These are phyloP conservation scores for Cladophialophora immunda DNA, from an alignment of 2,329 filamentous ascomycete species.

Conservation along the genomic window DNA sequence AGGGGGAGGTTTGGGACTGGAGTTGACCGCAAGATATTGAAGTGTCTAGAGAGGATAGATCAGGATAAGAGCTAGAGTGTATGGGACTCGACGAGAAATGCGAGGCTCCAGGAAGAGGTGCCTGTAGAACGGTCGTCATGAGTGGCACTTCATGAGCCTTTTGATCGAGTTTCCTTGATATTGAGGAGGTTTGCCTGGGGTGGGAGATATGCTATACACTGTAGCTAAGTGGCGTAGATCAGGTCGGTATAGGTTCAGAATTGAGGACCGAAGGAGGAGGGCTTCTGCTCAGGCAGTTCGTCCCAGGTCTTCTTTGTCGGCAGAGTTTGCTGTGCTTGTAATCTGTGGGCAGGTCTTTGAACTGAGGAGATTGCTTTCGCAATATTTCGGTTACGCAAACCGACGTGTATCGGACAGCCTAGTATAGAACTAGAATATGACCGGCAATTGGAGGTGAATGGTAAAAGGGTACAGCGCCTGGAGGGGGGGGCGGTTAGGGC, in stretches of 20 bases:
- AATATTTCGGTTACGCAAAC: slow-evolving; percentile 11
- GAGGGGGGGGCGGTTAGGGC: slow-evolving; percentile 3
- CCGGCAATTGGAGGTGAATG: slow-evolving; percentile 14
- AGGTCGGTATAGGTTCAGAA: slow-evolving; percentile 2
- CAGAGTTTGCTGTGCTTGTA: not conserved
- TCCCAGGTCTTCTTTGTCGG: not conserved
- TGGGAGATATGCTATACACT: not conserved
- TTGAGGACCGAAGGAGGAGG: not conserved
- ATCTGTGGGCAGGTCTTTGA: not conserved
- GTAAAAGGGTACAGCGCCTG: slow-evolving; percentile 3
- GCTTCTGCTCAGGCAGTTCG: not conserved
- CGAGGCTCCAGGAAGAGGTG: slow-evolving; percentile 45
- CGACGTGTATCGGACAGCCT: not conserved
- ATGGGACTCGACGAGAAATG: slow-evolving; percentile 46
- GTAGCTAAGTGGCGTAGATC: slow-evolving; percentile 4
- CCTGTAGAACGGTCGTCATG: slow-evolving; percentile 50
- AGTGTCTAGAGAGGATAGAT: slow-evolving; percentile 32
- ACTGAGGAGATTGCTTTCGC: not conserved
- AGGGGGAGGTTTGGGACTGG: slow-evolving; percentile 24
- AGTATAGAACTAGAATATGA: slow-evolving; percentile 10
- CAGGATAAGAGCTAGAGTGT: slow-evolving; percentile 41
- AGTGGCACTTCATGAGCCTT: slow-evolving; percentile 33
- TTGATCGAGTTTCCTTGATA: not conserved
- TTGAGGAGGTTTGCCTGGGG: not conserved
- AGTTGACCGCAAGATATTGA: slow-evolving; percentile 31